A percentile compares a stretch with the other conserved stretches of the same genome.
These are phyloP conservation scores for Wickerhamia fluorescens DNA, from an alignment of 805 yeast species.

Conservation along the genomic window DNA sequence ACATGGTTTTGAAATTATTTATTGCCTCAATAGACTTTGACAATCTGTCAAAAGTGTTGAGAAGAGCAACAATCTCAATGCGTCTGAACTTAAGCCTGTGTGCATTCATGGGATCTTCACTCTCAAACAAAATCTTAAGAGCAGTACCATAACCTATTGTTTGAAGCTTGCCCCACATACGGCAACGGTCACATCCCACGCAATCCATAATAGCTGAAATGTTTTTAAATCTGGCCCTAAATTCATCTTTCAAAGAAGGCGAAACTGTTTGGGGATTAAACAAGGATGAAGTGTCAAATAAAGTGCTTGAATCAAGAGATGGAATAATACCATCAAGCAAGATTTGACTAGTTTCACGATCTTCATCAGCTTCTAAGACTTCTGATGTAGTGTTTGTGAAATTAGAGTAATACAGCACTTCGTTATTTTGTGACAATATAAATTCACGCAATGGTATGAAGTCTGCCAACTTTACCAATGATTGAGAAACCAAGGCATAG, in stretches of 20 bases:
- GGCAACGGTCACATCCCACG: slow-evolving; percentile 96
- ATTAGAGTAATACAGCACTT: slow-evolving; percentile 2
- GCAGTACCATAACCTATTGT: slow-evolving; percentile 98
- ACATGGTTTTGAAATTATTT: slow-evolving; percentile 58
- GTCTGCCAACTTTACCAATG: slow-evolving; percentile 55
- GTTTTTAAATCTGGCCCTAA: slow-evolving; percentile 77
- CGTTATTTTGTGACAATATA: slow-evolving; percentile 17
- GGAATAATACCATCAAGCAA: slow-evolving; percentile 28
- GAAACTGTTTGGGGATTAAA: slow-evolving; percentile 41
- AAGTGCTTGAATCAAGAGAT: slow-evolving; percentile 34
- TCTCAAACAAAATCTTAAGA: slow-evolving; percentile 80
- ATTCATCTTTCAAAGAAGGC: slow-evolving; percentile 68
- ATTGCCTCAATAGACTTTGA: slow-evolving; percentile 78
- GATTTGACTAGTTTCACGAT: slow-evolving; percentile 19
- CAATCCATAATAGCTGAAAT: slow-evolving; percentile 95
- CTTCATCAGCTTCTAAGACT: slow-evolving; percentile 40
- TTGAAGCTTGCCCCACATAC: slow-evolving; percentile 97
- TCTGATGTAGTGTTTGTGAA: slow-evolving; percentile 4
- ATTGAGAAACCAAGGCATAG: slow-evolving; percentile 78
- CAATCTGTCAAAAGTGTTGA: slow-evolving; percentile 88
- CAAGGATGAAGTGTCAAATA: slow-evolving; percentile 42
- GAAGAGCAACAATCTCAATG: slow-evolving; percentile 80
- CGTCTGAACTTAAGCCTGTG: slow-evolving; percentile 58
- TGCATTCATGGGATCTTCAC: slow-evolving; percentile 43
- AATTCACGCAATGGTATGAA: slow-evolving; percentile 22